Base-by-base conservation (phyloP, 306 rosid genomes). In the Medicago arabica region DNA sequence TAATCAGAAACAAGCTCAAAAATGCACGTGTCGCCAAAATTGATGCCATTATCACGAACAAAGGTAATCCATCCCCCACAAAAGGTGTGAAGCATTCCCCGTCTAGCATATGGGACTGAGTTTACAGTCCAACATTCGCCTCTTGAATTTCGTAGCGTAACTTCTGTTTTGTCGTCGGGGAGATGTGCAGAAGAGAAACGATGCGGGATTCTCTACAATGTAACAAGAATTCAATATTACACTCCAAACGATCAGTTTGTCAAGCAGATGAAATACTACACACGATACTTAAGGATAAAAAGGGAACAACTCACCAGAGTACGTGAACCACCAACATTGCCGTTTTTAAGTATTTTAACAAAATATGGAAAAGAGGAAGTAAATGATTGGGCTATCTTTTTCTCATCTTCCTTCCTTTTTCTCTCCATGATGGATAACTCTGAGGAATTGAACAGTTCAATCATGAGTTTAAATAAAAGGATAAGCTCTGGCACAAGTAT, bases 31-130 rank as follows among this genome's bases (percentile, higher is more conserved):
- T 93, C 98, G 50, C 97, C 97, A 31, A 89, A 74, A 57, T 91
- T 87, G 58, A 91, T 53, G 75, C 86, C 88, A 73, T 93, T 91
- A 60, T 86, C 96, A 9, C 98, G 96, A 75, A 93, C 98, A 76
- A 93, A 93, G 12, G 98, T 92, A 92, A 91, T 83, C 98, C 98
- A 91, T 16, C 98, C 98, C 59, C 98, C 98, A 39, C 98, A 93
- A 74, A 93, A 91, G n/a, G 92, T 93, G 83, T 89, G 97, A 76
- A 87, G 82, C 70, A 83, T 72, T 71, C 97, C 80, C 71, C 97
- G 93, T 78, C 88, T 89, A 4, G 97, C 86, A 85, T 87, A 96
- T 49, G 98, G 98, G 49, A 91, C 87, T 34, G 91, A 91, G 86
- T 93, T 93, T 80, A 93, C 98, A 2, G 88, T 83, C 98, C 97